A percentile compares a stretch with the other conserved stretches of the same genome.
phyloP scores from a whole-genome alignment of 306 rosid species.

The Quercus variabilis region DNA sequence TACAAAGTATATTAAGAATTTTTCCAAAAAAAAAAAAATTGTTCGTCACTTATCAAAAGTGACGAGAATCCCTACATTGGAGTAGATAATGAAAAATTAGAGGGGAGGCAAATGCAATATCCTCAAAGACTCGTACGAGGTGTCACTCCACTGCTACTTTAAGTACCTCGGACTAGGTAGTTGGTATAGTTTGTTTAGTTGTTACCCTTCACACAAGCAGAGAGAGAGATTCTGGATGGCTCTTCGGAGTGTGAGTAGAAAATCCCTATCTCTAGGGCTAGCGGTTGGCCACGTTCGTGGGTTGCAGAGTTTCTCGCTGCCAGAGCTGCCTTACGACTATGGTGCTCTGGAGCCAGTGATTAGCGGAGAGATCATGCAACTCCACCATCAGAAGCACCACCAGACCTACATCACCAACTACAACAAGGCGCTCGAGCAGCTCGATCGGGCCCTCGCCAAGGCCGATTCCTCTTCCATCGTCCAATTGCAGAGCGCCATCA shows the following conservation, averaged over 20 bases:
- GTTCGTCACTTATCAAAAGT: no score
- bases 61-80: no score
- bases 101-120: no score
- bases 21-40: no score
- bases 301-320: conserved; percentile 44
- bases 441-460: conserved; percentile 35
- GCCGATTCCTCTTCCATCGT: conserved; percentile 32
- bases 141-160: no score
- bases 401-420: conserved; percentile 56
- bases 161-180: no score
- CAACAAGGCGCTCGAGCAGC: conserved; percentile 57
- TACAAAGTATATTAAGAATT: no score
- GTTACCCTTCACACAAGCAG: no score
- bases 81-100: no score
- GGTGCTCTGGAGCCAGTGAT: conserved; percentile 53
- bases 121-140: no score
- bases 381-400: conserved; percentile 59
- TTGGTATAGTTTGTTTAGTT: no score
- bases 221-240: neutral
- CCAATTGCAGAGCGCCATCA: conserved; percentile 42
- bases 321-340: conserved; percentile 56
- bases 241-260: conserved; percentile 29
- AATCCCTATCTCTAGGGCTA: conserved; percentile 9
- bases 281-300: conserved; percentile 16
- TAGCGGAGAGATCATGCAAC: conserved; percentile 46